A percentile compares a stretch with the other conserved stretches of the same genome.
phyloP scores from a whole-genome alignment of 2,329 filamentous ascomycete genomes.

The Diplodia seriata region DNA sequence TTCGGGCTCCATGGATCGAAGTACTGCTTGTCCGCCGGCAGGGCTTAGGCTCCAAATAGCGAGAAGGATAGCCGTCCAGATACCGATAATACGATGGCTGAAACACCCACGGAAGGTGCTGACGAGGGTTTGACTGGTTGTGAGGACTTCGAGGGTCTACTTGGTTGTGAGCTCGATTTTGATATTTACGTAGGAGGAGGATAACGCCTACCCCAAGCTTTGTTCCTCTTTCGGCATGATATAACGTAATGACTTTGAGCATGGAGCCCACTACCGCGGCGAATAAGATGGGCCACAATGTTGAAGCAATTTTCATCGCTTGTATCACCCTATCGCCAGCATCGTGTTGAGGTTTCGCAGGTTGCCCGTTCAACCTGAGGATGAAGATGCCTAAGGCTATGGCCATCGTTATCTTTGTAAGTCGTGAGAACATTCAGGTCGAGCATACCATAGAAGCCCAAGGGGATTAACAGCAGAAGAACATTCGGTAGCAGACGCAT shows the following conservation, averaged over 20 bases:
- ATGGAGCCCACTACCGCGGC: background rate
- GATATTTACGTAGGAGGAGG: too few relatives aligned
- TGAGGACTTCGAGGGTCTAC: constrained; percentile 4
- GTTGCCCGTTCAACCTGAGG: background rate
- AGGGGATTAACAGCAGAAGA: background rate
- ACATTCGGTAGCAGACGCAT: background rate
- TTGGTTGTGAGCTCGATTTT: background rate
- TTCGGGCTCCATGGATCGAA: background rate
- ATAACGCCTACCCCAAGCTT: constrained; percentile 1
- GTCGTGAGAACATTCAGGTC: background rate
- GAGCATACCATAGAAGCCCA: background rate
- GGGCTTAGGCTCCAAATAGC: background rate
- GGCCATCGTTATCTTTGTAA: background rate
- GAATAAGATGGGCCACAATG: constrained; percentile 15
- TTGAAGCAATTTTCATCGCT: constrained; percentile 9
- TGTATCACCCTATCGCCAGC: background rate
- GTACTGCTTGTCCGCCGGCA: constrained; percentile 12
- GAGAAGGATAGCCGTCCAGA: background rate
- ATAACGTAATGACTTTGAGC: background rate
- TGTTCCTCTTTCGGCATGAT: background rate
- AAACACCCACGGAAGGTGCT: background rate
- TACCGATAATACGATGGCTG: background rate
- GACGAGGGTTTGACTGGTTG: constrained; percentile 5
- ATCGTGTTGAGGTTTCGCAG: background rate
- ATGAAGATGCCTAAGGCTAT: background rate